Base-by-base conservation (phyloP, 306 rosid species). In the Prinsepia uniflora region DNA sequence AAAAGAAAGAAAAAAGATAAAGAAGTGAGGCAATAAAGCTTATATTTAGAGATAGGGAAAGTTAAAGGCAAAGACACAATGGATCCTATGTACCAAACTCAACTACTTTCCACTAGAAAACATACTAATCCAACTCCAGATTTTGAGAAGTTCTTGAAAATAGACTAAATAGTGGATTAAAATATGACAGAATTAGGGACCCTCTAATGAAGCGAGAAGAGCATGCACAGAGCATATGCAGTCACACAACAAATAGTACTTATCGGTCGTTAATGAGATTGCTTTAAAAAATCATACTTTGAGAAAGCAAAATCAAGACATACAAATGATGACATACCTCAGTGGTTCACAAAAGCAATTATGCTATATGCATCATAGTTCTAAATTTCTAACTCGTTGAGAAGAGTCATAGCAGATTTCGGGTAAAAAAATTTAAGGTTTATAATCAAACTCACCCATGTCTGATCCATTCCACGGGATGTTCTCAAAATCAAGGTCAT, bases 11-110 rank as follows among this genome's bases (percentile, higher is more conserved):
- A 24, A 24, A 24, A 2, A 68, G 83, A 76, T 70, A 86, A 83
- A 84, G 79, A 59, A 64, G 79, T 54, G 76, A 78, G 30, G 30
- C 30, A 24, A 75, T 73, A 68, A 47, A 82, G 61, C 77, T 75
- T 63, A 24, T 5, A 63, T 78, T 81, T 67, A 80, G 57, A 53
- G 67, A 75, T 61, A 56, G 78, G 71, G 77, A 87, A 90, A 81
- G 83, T 76, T 76, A 87, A 90, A 83, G 82, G 70, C 55, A 48
- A 77, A 67, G 79, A 63, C 84, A 90, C 66, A 86, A 84, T 44
- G 98, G 80, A 94, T 89, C 98, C 97, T 75, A 87, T 85, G 91
- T 84, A 65, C 89, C 89, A 80, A 88, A 61, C 86, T 73, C 83
- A 49, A 48, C 69, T 70, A 82, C 84, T 79, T 81, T 59, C 68